Conservation (phyloP, 2,329 filamentous ascomycete species). For the Lachnellula cervina region DNA sequence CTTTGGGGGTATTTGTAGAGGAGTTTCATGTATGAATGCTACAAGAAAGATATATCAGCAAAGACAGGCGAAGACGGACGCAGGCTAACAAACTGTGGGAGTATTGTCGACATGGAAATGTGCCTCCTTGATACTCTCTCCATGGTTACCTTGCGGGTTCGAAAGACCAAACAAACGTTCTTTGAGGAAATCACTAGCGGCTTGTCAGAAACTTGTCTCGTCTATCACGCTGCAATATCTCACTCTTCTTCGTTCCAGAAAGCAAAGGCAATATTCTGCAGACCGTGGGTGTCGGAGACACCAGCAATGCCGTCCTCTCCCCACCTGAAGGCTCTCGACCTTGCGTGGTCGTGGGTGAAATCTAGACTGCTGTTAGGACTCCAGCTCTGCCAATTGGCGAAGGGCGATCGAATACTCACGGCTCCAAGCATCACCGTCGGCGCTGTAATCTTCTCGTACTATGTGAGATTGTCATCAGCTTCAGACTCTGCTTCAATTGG, state of each 20-base stretch:
- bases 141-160: constrained; percentile 95
- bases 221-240: constrained; percentile 29
- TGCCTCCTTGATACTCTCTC: constrained; percentile 93
- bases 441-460: constrained; percentile 89
- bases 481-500: background rate
- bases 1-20: constrained; percentile 96
- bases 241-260: constrained; percentile 99
- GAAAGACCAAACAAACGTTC: constrained; percentile 92
- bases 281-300: constrained; percentile 85
- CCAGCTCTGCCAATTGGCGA: background rate
- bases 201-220: constrained; percentile 29
- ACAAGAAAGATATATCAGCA: constrained; percentile 17
- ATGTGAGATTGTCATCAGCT: constrained; percentile 24
- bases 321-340: constrained; percentile 87
- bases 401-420: constrained; percentile 53
- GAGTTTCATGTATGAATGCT: constrained; percentile 99
- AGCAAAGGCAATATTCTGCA: constrained; percentile 88
- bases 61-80: background rate
- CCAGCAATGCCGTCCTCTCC: constrained; percentile 96
- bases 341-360: constrained; percentile 89
- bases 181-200: constrained; percentile 76
- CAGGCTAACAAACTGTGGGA: constrained; percentile 41
- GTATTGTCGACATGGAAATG: constrained; percentile 97
- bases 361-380: constrained; percentile 48
- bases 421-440: constrained; percentile 91